A percentile compares a stretch with the other conserved stretches of the same genome.
Conservation (phyloP, 2,329 filamentous ascomycete species). For the Coniochaeta pulveracea region DNA sequence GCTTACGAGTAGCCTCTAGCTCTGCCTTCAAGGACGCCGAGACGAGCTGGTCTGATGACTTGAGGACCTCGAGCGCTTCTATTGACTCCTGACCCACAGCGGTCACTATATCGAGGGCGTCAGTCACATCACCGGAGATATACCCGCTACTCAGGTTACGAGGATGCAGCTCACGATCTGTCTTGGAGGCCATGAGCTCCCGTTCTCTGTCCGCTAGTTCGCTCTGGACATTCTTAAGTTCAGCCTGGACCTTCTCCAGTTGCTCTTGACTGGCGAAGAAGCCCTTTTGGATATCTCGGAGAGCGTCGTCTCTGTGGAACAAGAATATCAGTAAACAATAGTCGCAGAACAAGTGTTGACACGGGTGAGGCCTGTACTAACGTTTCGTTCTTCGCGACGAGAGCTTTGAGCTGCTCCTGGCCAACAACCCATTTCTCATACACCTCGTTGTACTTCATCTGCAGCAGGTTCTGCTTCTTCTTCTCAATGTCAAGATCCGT, state of each 20-base stretch:
- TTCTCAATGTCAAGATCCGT: slow-evolving; percentile 44
- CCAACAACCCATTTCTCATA: slow-evolving; percentile 46
- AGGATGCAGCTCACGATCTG: slow-evolving; percentile 35
- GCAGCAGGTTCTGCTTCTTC: slow-evolving; percentile 36
- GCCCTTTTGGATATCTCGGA: slow-evolving; percentile 37
- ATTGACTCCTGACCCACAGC: slow-evolving; percentile 42
- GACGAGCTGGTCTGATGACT: slow-evolving; percentile 46
- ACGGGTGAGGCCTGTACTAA: slow-evolving; percentile 34
- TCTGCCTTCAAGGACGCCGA: slow-evolving; percentile 47
- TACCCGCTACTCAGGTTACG: slow-evolving; percentile 6
- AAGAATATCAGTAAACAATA: slow-evolving; percentile 34
- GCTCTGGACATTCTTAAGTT: slow-evolving; percentile 31
- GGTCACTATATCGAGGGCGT: slow-evolving; percentile 27
- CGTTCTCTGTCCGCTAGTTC: slow-evolving; percentile 42
- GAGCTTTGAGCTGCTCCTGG: slow-evolving; percentile 44
- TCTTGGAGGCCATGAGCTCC: slow-evolving; percentile 38
- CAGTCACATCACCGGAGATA: slow-evolving; percentile 10
- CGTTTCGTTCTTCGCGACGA: slow-evolving; percentile 44
- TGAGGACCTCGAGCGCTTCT: slow-evolving; percentile 45
- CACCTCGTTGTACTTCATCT: slow-evolving; percentile 42
- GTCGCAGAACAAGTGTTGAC: too few species aligned
- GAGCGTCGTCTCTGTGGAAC: slow-evolving; percentile 39
- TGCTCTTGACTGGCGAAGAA: slow-evolving; percentile 33
- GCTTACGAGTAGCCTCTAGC: slow-evolving; percentile 41
- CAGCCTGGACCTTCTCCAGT: slow-evolving; percentile 31